Base-by-base conservation (phyloP, 176 grass and related monocot species). In the Ananas comosus region DNA sequence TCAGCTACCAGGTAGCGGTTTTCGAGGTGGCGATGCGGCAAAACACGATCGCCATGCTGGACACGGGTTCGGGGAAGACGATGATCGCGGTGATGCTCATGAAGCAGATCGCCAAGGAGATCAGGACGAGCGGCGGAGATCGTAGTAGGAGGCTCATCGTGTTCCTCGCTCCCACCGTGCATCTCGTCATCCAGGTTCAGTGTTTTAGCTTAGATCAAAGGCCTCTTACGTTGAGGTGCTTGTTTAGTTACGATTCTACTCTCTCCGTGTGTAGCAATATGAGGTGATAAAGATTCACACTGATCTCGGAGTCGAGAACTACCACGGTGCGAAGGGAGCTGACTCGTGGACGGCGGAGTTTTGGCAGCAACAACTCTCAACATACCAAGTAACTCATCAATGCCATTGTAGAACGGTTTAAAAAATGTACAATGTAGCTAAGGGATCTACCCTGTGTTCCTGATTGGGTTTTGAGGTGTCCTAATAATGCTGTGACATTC, bases 1-100 rank as follows among this genome's bases (percentile, higher is more conserved):
- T 59, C 81, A 96, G 93, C 68, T 92, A 92, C 68, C 88, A 92
- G 25, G 64, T 87, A 50, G 93, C 85, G 68, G 76, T 96, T n/a
- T 88, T 80, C 70, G 83, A 89, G 72, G 83, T 87, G 70, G 88
- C 93, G 19, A 68, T 49, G 70, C 70, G 12, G 25, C 56, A 69
- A 14, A 96, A 96, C 81, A 92, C 92, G 54, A 96, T 96, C 11
- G 88, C 74, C 2, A 79, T 96, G 83, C 81, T 96, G 28, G 88
- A 96, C 51, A 96, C 92, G 0, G 92, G 86, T 51, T 63, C 88
- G 0, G 92, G 86, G 54, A 96, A 87, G 79, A 96, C 92, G 16
- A 96, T 96, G 88, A 89, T 92, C 21, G 83, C 92, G 3, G 76
- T 89, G 21, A 96, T 96, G 92, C 86, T 96, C 29, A 92, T 96